phyloP scores from a whole-genome alignment of 2,329 filamentous ascomycete species.

The Xenosphaeropsis pyriputrescens region DNA sequence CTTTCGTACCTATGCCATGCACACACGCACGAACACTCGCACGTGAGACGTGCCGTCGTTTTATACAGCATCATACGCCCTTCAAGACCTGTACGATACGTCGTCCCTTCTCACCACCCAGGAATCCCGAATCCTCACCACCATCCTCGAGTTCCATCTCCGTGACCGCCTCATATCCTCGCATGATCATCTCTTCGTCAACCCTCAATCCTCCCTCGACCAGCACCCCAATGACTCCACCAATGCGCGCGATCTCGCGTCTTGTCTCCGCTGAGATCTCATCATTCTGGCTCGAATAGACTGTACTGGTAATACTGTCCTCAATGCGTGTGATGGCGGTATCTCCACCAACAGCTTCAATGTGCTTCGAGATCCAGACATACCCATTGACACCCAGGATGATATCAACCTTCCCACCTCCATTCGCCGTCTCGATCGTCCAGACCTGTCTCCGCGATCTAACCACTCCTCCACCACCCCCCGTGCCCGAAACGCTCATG shows the following conservation, averaged over 20 bases:
- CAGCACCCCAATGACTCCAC: constrained; percentile 68
- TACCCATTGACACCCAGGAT: constrained; percentile 93
- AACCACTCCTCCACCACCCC: constrained; percentile 69
- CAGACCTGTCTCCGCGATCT: constrained; percentile 76
- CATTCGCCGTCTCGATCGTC: constrained; percentile 48
- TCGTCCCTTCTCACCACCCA: constrained; percentile 41
- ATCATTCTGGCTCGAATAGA: constrained; percentile 95
- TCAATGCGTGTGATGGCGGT: constrained; percentile 69
- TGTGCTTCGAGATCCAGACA: constrained; percentile 84
- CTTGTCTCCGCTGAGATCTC: constrained; percentile 62
- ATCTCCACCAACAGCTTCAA: constrained; percentile 37
- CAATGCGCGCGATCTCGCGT: constrained; percentile 74
- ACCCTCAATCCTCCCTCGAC: constrained; percentile 73
- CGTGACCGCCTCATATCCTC: constrained; percentile 68
- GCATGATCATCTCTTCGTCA: constrained; percentile 78
- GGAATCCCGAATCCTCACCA: constrained; percentile 39
- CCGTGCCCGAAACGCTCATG: constrained; percentile 64
- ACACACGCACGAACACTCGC: too few relatives aligned
- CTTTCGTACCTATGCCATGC: too few relatives aligned
- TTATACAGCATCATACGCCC: constrained; percentile 5
- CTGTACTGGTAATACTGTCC: constrained; percentile 68
- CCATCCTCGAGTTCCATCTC: constrained; percentile 50
- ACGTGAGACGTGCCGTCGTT: constrained; percentile 1
- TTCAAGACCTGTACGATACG: constrained; percentile 16
- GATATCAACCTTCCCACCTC: constrained; percentile 60